Percentiles rank a stretch among this genome's conserved stretches.
These are phyloP conservation scores for Violaceomyces palustris DNA, from an alignment of 1,284 basidiomycete genomes.

Conservation along the genomic window DNA sequence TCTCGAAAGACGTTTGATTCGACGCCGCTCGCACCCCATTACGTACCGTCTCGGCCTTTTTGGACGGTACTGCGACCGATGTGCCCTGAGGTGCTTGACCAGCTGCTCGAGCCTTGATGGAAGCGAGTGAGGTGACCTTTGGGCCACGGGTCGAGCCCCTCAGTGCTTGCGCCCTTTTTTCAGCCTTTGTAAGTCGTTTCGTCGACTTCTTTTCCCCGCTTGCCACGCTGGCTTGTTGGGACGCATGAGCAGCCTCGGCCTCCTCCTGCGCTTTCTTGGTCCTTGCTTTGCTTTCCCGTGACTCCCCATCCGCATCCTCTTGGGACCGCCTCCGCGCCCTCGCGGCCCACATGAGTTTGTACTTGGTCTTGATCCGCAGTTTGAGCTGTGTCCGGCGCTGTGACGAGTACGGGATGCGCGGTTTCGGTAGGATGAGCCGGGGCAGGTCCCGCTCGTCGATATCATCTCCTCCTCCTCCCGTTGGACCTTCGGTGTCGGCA, in stretches of 20 bases:
- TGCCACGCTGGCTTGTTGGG: too few relatives aligned
- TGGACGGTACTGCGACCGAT: background rate
- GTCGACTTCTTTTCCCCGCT: constrained; percentile 3
- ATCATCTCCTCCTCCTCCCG: too few relatives aligned
- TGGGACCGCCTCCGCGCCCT: background rate
- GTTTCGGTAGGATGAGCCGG: background rate
- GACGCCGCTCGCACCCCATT: background rate
- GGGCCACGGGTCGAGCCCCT: background rate
- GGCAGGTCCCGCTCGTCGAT: background rate
- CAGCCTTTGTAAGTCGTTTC: constrained; percentile 2
- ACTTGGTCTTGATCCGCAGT: background rate
- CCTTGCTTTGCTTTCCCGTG: background rate
- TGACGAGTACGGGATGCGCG: background rate
- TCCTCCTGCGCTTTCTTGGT: too few relatives aligned
- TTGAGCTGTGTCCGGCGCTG: background rate
- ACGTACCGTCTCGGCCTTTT: background rate
- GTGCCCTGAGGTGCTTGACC: background rate
- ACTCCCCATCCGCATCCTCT: background rate
- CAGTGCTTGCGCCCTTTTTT: constrained; percentile 1
- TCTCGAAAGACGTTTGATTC: background rate
- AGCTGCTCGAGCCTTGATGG: background rate
- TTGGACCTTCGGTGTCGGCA: constrained; percentile 11
- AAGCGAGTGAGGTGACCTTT: constrained; percentile 3
- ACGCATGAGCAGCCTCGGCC: too few relatives aligned
- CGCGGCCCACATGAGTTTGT: background rate